A percentile compares a stretch with the other conserved stretches of the same genome.
These are phyloP conservation scores for Furcasterigmium sp. DNA, from an alignment of 2,329 filamentous ascomycete genomes.

Conservation along the genomic window DNA sequence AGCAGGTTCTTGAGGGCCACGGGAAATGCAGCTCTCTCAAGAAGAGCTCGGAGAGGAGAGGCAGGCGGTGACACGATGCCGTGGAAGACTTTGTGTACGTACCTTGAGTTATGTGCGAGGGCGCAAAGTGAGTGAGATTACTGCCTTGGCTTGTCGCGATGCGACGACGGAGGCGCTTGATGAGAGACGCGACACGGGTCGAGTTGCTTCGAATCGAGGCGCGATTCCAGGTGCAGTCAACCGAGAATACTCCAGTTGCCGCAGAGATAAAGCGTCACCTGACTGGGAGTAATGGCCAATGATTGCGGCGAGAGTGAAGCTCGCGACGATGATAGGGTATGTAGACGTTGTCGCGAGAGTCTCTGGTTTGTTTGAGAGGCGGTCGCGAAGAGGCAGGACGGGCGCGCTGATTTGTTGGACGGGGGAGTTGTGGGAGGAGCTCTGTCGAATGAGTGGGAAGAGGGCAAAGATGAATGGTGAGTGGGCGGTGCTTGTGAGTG, in stretches of 20 bases:
- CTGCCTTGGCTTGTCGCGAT: too few species aligned
- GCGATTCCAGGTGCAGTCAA: slow-evolving; percentile 6
- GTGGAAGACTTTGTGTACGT: too few species aligned
- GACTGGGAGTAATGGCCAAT: slow-evolving; percentile 43
- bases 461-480: slow-evolving; percentile 4
- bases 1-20: too few species aligned
- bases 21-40: too few species aligned
- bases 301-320: slow-evolving; percentile 30
- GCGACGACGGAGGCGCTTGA: slow-evolving; percentile 13
- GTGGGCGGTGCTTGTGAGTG: slow-evolving; percentile 14
- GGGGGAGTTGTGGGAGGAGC: slow-evolving; percentile 19
- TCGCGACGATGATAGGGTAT: slow-evolving; percentile 48
- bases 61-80: too few species aligned
- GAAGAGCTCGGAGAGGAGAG: too few species aligned
- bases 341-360: slow-evolving; percentile 28
- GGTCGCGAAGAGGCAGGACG: slow-evolving; percentile 20
- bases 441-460: slow-evolving; percentile 6
- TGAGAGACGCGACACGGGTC: slow-evolving; percentile 24
- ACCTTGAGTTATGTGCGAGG: too few species aligned
- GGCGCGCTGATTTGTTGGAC: slow-evolving; percentile 47
- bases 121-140: too few species aligned
- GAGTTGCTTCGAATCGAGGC: not conserved
- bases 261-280: slow-evolving; percentile 46
- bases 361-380: slow-evolving; percentile 25
- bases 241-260: slow-evolving; percentile 33